phyloP scores from a whole-genome alignment of 805 yeast species.

The Saccharomyces eubayanus region DNA sequence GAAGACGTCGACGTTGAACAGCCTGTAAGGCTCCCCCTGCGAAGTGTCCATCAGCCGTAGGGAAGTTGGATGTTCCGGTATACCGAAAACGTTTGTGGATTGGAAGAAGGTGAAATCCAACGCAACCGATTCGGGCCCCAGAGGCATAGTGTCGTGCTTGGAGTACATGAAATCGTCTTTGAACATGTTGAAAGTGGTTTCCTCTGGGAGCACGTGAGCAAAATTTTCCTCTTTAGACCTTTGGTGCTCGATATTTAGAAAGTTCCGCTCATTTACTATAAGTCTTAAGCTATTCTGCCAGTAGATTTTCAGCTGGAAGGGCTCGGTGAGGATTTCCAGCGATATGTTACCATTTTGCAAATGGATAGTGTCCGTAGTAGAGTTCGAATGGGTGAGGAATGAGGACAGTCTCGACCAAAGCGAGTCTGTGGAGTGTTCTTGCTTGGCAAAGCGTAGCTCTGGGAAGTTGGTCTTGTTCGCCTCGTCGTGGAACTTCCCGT shows the following conservation, averaged over 20 bases:
- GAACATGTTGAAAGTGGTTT: conserved; percentile 59
- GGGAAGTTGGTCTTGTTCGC: not conserved
- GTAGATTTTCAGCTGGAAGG: conserved; percentile 41
- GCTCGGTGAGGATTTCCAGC: not conserved
- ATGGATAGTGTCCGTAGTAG: not conserved
- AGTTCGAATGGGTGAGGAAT: not conserved
- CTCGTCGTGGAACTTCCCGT: conserved; percentile 11
- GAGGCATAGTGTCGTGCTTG: conserved; percentile 51
- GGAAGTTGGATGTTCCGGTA: conserved; percentile 91
- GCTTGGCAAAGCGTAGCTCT: not conserved
- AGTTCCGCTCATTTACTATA: conserved; percentile 56
- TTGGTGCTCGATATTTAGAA: conserved; percentile 78
- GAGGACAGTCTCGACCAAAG: not conserved
- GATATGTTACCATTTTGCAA: not conserved
- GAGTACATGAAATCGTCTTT: conserved; percentile 65
- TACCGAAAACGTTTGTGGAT: conserved; percentile 70
- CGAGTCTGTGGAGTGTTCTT: not conserved
- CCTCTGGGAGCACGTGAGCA: conserved; percentile 44
- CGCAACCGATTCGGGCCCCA: conserved; percentile 87
- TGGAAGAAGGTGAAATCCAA: conserved; percentile 62
- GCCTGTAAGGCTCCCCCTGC: conserved; percentile 63
- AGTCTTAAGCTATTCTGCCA: conserved; percentile 42
- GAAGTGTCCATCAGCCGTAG: conserved; percentile 65
- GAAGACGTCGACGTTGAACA: conserved; percentile 89
- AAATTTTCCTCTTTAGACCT: conserved; percentile 41